Evolutionary conservation across 1,284 basidiomycete genomes (phyloP), one percentile per base, ranked within the genome.

Genomic region (Lentinula novae-zelandiae): DNA sequence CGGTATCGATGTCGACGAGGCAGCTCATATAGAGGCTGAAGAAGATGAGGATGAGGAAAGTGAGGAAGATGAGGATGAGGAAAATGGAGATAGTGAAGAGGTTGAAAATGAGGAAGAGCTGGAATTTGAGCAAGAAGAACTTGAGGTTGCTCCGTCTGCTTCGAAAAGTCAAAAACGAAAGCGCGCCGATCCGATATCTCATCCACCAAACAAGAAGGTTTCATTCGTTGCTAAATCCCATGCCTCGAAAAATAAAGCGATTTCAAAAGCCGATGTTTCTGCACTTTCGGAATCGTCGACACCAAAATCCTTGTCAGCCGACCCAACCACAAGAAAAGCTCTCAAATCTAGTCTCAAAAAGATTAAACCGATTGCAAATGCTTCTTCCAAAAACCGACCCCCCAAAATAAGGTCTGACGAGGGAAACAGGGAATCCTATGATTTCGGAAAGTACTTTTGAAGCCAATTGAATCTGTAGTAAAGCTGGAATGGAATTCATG

Each of bases 401-500:
- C 60, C 66, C 50, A 63, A 60, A 57, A 57, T 51, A 20, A 57
- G 54, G 5, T 52, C 65, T 12, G 64, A 52, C 6, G 65, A 61
- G 36, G 67, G 69, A 56, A 62, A 67, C n/a, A 72, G 71, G 33
- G 77, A 80, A 67, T 76, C 74, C 40, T 85, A 85, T 64, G 81
- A 84, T 67, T 85, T 85, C 67, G 74, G 75, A 48, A 78, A 78
- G 68, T 85, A 81, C 72, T 85, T 85, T 68, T 81, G 62, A 71
- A 59, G 22, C 20, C 31, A 27, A n/a, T 20, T 20, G 15, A 38
- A 34, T 20, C 42, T 33, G 27, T 34, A 51, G 12, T 31, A 51
- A 22, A 50, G 22, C 15, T 51, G 31, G 17, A 46, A 46, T 46
- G 44, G 44, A 38, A 15, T 40, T 27, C 36, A 39, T 49, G 34